Evolutionary conservation across 163 green algal species (phyloP), one percentile per base, ranked within the genome.

Genomic region (Chlamydomonas reinhardtii): DNA sequence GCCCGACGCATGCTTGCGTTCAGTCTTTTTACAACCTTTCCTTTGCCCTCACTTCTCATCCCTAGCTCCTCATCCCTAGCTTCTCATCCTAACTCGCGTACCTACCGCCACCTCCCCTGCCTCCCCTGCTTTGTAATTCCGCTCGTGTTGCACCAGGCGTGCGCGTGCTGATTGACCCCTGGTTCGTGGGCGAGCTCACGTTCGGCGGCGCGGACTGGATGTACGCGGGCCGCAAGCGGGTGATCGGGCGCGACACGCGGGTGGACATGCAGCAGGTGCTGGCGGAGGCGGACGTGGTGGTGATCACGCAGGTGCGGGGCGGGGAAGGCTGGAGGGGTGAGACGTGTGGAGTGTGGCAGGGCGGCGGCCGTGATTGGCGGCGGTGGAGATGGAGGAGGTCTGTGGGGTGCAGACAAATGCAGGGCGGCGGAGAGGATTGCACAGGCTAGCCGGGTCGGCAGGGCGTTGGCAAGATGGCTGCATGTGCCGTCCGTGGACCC

Each of bases 111-210:
- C n/a, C n/a, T n/a, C n/a, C n/a, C n/a, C n/a, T n/a, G n/a, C n/a
- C n/a, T n/a, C n/a, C n/a, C n/a, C n/a, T n/a, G n/a, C n/a, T n/a
- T n/a, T n/a, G n/a, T n/a, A n/a, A n/a, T n/a, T n/a, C n/a, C n/a
- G n/a, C n/a, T n/a, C n/a, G n/a, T n/a, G n/a, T n/a, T n/a, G 19
- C 56, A 20, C 31, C 61, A 29, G 62, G 27, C 34, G 89, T 96
- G 29, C 94, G 84, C 2, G 84, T 98, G 24, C 91, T 99, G 52
- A 93, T 98, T 24, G 96, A 99, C 85, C 96, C 96, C 15, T 98
- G 97, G 95, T 92, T 99, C 22, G 93, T 96, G 68, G 95, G 91
- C 19, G 93, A 96, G 64, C 90, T 99, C 1, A 91, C 91, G 0
- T 99, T 99, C 91, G 91, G 88, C 27, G 92, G 94, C 37, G 76